phyloP scores from a whole-genome alignment of 2,329 filamentous ascomycete species.

The Aspergillus sergii region DNA sequence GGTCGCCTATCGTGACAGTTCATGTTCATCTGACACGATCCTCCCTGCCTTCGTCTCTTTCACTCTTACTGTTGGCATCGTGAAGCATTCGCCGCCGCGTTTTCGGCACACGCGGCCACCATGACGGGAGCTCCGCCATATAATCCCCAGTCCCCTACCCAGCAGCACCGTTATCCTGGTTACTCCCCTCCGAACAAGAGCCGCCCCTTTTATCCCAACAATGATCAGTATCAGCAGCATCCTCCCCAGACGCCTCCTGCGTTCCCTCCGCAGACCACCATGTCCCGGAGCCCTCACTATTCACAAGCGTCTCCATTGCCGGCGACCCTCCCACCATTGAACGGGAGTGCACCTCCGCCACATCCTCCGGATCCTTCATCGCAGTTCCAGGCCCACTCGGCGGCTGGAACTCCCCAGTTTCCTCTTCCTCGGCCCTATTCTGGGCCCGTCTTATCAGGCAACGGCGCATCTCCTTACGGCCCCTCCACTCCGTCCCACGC shows the following conservation, averaged over 20 bases:
- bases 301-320: constrained; percentile 44
- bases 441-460: constrained; percentile 37
- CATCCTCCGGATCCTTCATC: constrained; percentile 37
- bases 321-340: constrained; percentile 43
- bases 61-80: constrained; percentile 9
- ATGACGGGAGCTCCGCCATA: constrained; percentile 50
- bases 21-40: constrained; percentile 16
- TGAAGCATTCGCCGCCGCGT: constrained; percentile 29
- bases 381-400: constrained; percentile 39
- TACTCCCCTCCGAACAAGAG: constrained; percentile 49
- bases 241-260: constrained; percentile 48
- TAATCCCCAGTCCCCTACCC: constrained; percentile 48
- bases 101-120: constrained; percentile 36
- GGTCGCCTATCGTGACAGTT: constrained; percentile 13
- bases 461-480: constrained; percentile 41
- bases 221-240: constrained; percentile 45
- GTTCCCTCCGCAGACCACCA: constrained; percentile 36
- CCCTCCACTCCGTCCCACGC: constrained; percentile 43
- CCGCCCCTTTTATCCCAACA: constrained; percentile 45
- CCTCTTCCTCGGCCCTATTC: constrained; percentile 40
- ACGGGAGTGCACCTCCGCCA: constrained; percentile 35
- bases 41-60: constrained; percentile 10
- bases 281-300: constrained; percentile 46
- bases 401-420: constrained; percentile 34
- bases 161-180: constrained; percentile 44